Base-by-base conservation (phyloP, 2,329 filamentous ascomycete species). In the Arthrobotrys entomopaga region DNA sequence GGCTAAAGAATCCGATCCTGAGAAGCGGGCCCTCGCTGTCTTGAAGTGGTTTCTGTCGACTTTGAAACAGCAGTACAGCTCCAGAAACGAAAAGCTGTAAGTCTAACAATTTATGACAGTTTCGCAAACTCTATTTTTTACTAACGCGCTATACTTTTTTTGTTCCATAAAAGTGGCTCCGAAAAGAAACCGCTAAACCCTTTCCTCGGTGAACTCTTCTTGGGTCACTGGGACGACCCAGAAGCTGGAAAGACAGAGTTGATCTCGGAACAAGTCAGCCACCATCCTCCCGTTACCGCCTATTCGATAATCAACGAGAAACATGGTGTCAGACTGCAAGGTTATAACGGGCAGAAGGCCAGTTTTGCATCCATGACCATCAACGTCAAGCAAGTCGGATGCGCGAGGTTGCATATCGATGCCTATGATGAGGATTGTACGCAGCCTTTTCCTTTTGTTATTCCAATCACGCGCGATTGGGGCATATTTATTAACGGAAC, bases 141-240 rank as follows among this genome's bases (percentile, higher is more conserved):
- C 56, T 52, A 43, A 38, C 26, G 2, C 10, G 10, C 3, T 15
- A 11, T 53, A 40, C 29, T 22, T 3, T 43, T 29, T 29, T 53
- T 48, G 2, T 46, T 38, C 2, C 6, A 13, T 59, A 20, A 60
- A 34, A 79, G 78, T 11, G 78, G 78, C 11, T 79, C 77, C 80
- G 94, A 97, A 85, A 98, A 98, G 88, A 99, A 98, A 85, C 94
- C 94, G 1, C 84, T 99, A 72, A 98, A 99, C 80, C 95, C 95
- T 0, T 98, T 99, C 83, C 83, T 99, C 40, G 94, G 94, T 66
- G 94, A 99, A 84, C 86, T 98, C 38, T 98, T 97, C 83, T 82
- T 98, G 26, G 95, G 94, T 22, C 90, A 89, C 79, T 99, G 95
- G 95, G 87, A 90, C 70, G 91, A 96, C 54, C 54, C 77, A 22